Percentiles rank a stretch among this genome's conserved stretches.
Evolutionary conservation across 129 eudicot species (phyloP).

Genomic region (Cynara cardunculus): DNA sequence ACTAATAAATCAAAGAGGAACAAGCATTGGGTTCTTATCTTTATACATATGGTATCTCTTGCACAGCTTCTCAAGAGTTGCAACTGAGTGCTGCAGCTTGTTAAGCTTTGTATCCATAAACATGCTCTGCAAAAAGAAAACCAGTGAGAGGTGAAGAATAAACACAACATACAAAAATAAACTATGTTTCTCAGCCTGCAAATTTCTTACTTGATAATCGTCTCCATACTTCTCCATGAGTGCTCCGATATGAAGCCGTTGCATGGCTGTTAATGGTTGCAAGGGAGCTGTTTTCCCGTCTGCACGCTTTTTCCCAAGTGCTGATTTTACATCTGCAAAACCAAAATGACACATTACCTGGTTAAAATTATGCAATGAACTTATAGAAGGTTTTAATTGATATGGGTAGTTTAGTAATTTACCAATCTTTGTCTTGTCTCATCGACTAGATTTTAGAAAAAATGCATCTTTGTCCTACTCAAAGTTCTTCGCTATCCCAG

Average conservation of each 20-base stretch:
- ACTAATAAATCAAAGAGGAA: conserved; percentile 23
- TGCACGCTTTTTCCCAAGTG: conserved; percentile 84
- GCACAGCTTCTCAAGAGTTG: conserved; percentile 82
- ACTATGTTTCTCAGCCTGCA: background rate
- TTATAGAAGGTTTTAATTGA: too few species aligned
- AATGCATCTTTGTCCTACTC: too few species aligned
- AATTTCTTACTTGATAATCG: conserved; percentile 64
- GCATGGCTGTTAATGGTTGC: conserved; percentile 85
- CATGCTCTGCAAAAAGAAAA: conserved; percentile 62
- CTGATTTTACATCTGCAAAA: conserved; percentile 74
- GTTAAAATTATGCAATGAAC: background rate
- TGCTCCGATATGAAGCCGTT: conserved; percentile 52
- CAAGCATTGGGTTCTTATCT: conserved; percentile 72
- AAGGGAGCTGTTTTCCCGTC: conserved; percentile 68
- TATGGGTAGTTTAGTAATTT: background rate
- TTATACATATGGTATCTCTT: conserved; percentile 56
- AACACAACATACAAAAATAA: background rate
- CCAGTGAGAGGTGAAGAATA: conserved; percentile 15
- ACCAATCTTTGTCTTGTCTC: background rate
- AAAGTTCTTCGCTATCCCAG: too few species aligned
- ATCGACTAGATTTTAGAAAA: too few species aligned
- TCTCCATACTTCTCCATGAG: conserved; percentile 80
- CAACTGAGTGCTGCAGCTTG: conserved; percentile 86
- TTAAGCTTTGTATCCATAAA: conserved; percentile 87
- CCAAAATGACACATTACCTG: background rate